phyloP scores from a whole-genome alignment of 2,329 filamentous ascomycete genomes.

The Aotearoamyces nothofagi region DNA sequence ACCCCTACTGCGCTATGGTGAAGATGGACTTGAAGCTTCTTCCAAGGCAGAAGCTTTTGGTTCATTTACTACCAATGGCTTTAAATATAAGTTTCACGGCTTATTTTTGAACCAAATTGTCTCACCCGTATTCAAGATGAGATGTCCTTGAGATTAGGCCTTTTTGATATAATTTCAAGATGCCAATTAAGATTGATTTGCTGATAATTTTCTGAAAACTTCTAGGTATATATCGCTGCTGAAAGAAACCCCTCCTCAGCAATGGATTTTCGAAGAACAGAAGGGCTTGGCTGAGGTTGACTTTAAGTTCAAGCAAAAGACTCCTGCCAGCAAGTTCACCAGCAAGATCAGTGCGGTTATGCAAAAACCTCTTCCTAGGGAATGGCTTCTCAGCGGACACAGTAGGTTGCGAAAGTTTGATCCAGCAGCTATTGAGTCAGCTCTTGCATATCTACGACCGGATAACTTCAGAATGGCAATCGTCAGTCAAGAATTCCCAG shows the following conservation, averaged over 20 bases:
- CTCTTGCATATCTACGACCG: constrained; percentile 58
- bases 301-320: constrained; percentile 92
- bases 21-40: no score
- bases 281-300: constrained; percentile 83
- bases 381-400: constrained; percentile 74
- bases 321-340: constrained; percentile 75
- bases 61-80: no score
- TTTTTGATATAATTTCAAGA: no score
- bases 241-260: constrained; percentile 61
- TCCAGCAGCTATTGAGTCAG: constrained; percentile 57
- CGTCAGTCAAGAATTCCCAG: constrained; percentile 70
- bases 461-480: constrained; percentile 83
- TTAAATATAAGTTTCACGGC: no score
- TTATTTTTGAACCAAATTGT: no score
- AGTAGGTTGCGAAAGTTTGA: constrained; percentile 69
- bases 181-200: no score
- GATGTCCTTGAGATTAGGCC: no score
- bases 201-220: no score
- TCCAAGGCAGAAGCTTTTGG: no score
- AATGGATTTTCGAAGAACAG: constrained; percentile 92
- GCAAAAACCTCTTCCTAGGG: constrained; percentile 78
- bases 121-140: no score
- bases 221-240: constrained; percentile 81
- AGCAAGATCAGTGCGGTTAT: constrained; percentile 75
- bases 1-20: no score